A percentile compares a stretch with the other conserved stretches of the same genome.
These are phyloP conservation scores for Cetradonia linearis DNA, from an alignment of 495 filamentous ascomycete genomes.

Conservation along the genomic window DNA sequence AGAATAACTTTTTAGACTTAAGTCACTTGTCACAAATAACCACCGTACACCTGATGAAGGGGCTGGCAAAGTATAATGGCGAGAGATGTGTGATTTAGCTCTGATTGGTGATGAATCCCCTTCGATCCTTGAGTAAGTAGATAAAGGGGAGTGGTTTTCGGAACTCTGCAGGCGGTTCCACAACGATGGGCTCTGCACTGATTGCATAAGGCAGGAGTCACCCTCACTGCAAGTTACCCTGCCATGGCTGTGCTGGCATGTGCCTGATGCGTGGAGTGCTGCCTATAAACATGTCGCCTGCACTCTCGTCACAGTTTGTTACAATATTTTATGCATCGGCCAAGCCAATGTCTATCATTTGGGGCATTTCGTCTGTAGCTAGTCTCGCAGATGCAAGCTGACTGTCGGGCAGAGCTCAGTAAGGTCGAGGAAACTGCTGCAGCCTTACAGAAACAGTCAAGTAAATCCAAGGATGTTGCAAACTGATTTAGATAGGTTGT, in stretches of 20 bases:
- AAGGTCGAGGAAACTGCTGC: not conserved
- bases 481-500: not conserved
- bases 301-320: not conserved
- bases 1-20: not conserved
- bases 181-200: not conserved
- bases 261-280: not conserved
- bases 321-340: not conserved
- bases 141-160: not conserved
- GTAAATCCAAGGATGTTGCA: not conserved
- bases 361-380: not conserved
- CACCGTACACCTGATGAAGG: not conserved
- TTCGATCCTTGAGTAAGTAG: not conserved
- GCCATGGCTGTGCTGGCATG: not conserved
- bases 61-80: not conserved
- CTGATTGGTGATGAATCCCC: not conserved
- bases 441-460: not conserved
- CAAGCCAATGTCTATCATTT: not conserved
- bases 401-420: conserved; percentile 1
- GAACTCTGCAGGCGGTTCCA: not conserved
- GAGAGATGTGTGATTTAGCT: accelerated
- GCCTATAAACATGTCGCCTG: not conserved
- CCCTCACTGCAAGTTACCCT: not conserved
- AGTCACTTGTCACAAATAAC: not conserved
- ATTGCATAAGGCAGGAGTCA: not conserved
- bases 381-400: conserved; percentile 7